Conservation (phyloP, 2,329 filamentous ascomycete species). For the Ciborinia camelliae region DNA sequence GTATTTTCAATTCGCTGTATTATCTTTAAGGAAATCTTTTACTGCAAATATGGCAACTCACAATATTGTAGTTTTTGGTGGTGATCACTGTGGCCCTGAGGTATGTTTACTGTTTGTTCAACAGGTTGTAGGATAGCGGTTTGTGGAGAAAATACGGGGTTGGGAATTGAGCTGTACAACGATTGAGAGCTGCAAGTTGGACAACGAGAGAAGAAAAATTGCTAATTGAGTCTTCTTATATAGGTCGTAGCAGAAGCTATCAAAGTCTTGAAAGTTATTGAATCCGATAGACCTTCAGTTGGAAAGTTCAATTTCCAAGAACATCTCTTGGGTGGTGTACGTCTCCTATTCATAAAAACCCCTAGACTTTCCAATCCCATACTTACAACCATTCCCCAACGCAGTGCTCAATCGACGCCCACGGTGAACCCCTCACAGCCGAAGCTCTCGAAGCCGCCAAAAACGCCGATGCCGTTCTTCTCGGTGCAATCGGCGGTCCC, state of each 20-base stretch:
- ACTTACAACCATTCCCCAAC: neutral
- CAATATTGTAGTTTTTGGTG: conserved; percentile 77
- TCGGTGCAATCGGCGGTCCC: conserved; percentile 93
- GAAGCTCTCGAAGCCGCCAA: conserved; percentile 80
- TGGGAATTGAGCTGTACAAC: neutral
- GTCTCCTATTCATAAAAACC: neutral
- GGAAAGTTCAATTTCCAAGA: conserved; percentile 85
- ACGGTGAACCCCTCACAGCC: conserved; percentile 75
- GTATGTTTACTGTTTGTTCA: conserved; percentile 48
- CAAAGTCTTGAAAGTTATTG: conserved; percentile 80
- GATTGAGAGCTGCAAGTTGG: neutral
- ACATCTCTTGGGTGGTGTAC: conserved; percentile 85
- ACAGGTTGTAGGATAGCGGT: neutral
- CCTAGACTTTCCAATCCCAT: neutral
- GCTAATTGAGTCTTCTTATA: neutral
- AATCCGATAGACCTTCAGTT: conserved; percentile 61
- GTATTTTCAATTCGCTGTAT: neutral
- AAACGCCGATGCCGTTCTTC: conserved; percentile 80
- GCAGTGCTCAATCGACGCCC: conserved; percentile 83
- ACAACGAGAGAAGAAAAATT: neutral
- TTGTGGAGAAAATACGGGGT: neutral
- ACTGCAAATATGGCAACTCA: conserved; percentile 58
- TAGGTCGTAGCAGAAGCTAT: conserved; percentile 80
- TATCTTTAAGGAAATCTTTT: neutral
- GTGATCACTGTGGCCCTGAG: conserved; percentile 85